Conservation (phyloP, 73 alveolate genomes). For the Breviolum minutum region DNA sequence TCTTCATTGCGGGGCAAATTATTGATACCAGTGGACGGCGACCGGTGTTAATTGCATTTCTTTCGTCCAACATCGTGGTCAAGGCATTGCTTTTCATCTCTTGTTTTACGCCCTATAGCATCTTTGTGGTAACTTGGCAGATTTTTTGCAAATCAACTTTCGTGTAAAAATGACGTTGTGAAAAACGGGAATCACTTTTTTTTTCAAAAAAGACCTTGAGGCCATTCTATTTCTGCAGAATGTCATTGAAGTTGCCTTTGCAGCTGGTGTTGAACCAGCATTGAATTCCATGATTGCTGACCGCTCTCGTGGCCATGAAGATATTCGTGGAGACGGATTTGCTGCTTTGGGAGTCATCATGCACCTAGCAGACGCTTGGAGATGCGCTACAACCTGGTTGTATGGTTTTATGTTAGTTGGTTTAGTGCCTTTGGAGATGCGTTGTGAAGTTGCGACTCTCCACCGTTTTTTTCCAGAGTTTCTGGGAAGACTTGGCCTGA, state of each 20-base stretch:
- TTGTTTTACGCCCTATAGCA: slow-evolving; percentile 13
- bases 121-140: not conserved
- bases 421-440: not conserved
- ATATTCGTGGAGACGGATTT: slow-evolving; percentile 43
- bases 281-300: slow-evolving; percentile 42
- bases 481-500: not conserved
- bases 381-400: not conserved
- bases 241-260: slow-evolving; percentile 57
- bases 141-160: too few species aligned
- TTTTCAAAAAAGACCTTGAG: not conserved
- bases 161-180: too few species aligned
- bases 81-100: slow-evolving; percentile 32
- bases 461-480: not conserved
- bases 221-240: slow-evolving; percentile 32
- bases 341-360: slow-evolving; percentile 46
- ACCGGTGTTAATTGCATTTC: slow-evolving; percentile 32
- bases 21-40: slow-evolving; percentile 38
- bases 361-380: slow-evolving; percentile 7
- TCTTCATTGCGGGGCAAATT: slow-evolving; percentile 35
- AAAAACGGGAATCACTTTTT: too few species aligned
- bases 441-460: too few species aligned
- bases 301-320: slow-evolving; percentile 55
- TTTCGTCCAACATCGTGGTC: slow-evolving; percentile 46
- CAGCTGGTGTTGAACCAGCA: slow-evolving; percentile 36
- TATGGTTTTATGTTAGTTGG: not conserved